Base-by-base conservation (phyloP, 2,329 filamentous ascomycete species). In the Alternaria arborescens region DNA sequence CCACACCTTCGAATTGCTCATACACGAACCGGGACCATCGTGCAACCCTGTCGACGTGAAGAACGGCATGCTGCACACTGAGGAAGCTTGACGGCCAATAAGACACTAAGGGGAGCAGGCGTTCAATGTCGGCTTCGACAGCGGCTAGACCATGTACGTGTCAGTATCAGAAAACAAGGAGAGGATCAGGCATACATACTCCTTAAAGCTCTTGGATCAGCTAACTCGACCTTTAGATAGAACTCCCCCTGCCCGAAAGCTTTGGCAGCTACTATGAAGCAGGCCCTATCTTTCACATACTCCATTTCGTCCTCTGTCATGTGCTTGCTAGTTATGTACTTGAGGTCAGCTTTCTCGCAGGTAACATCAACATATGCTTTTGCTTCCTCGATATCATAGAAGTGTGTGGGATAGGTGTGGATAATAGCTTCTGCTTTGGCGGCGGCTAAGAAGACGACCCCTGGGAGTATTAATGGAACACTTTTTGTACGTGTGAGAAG, bases 181-280 rank as follows among this genome's bases (percentile, higher is more conserved):
- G 2, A 20, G 18, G 5, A 12, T 1, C 1, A 28, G 3, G 8
- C 6, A 43, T 24, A 12, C 28, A n/a, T 57, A 56, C 54, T 12
- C 30, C 54, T 30, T 4, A 57, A 5, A 26, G 38, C 44, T 10
- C 18, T 46, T 52, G 10, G 54, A 16, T 66, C 55, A 0, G 40
- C 42, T 18, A 61, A 14, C 2, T 22, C 22, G 14, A 57, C 32
- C n/a, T 59, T 47, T 6, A 65, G 40, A 12, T 60, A 58, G 40
- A 68, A 68, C 32, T 63, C 55, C 4, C 58, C 57, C 11, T 57
- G 28, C 6, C 54, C 6, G 14, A 62, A 58, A 10, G 66, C 64
- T 1, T 52, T 56, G 8, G 46, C 22, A 5, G 66, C 66, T 14
- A 68, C 58, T 1, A 62, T 12, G 34, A 55, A 62, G 10, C 50